Evolutionary conservation across 2,329 filamentous ascomycete genomes (phyloP).

Genomic region (Pseudogymnoascus destructans): DNA sequence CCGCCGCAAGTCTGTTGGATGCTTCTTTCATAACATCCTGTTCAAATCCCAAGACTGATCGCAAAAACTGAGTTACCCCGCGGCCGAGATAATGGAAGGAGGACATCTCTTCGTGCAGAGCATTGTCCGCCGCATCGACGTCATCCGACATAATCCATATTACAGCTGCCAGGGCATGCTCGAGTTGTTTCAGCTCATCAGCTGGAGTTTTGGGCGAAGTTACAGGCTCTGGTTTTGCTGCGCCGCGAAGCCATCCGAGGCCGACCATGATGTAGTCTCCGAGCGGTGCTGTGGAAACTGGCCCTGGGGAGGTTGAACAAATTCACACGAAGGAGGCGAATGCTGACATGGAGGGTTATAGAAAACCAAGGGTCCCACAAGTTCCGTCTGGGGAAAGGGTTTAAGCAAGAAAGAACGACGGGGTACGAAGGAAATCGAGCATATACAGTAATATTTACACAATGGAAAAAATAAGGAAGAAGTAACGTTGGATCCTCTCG

Average conservation of each 20-base stretch:
- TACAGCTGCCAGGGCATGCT: conserved; percentile 50
- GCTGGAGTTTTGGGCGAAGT: conserved; percentile 23
- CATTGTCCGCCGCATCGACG: conserved; percentile 67
- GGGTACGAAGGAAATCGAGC: background rate
- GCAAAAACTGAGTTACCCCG: conserved; percentile 72
- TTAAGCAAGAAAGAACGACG: background rate
- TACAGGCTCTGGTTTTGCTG: background rate
- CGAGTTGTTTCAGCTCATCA: conserved; percentile 41
- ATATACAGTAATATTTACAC: conserved; percentile 5
- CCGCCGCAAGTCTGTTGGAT: conserved; percentile 54
- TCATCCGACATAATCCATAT: conserved; percentile 78
- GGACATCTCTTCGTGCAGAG: conserved; percentile 58
- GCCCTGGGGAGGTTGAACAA: background rate
- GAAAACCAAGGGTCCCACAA: background rate
- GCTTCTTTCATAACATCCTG: conserved; percentile 83
- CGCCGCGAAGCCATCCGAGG: background rate
- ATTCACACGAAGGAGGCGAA: background rate
- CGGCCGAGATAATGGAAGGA: conserved; percentile 80
- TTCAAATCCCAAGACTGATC: conserved; percentile 79
- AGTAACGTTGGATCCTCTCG: background rate
- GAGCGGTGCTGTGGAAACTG: background rate
- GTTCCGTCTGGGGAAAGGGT: background rate
- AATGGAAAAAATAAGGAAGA: background rate
- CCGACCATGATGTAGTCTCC: conserved; percentile 3
- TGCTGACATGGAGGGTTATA: background rate